phyloP scores from a whole-genome alignment of 2,329 filamentous ascomycete genomes.

The Exophiala alcalophila region DNA sequence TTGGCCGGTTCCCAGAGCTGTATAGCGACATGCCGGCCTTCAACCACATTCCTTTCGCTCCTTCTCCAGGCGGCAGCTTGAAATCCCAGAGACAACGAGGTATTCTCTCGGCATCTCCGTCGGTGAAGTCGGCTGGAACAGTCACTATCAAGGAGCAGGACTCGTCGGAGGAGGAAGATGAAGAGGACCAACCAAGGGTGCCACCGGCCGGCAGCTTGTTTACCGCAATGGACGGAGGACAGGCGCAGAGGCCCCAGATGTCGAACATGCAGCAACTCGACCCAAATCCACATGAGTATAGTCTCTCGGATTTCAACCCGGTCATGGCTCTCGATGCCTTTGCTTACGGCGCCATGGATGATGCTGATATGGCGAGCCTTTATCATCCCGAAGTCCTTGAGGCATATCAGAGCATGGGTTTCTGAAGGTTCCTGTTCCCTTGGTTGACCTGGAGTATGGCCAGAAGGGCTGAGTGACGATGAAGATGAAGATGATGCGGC shows the following conservation, averaged over 20 bases:
- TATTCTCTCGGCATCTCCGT: background rate
- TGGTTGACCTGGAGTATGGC: too few relatives aligned
- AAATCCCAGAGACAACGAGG: slow-evolving; percentile 1
- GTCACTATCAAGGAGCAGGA: too few relatives aligned
- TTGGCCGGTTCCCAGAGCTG: slow-evolving; percentile 27
- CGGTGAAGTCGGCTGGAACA: background rate
- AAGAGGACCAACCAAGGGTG: background rate
- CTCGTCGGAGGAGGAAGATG: slow-evolving; percentile 6
- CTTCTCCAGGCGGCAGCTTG: background rate
- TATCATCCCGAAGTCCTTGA: slow-evolving; percentile 18
- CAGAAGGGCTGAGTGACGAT: too few relatives aligned
- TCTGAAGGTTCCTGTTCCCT: too few relatives aligned
- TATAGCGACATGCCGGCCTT: slow-evolving; percentile 27
- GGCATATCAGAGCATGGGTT: slow-evolving; percentile 16
- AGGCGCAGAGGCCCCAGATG: background rate
- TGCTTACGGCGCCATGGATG: slow-evolving; percentile 20
- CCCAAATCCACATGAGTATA: slow-evolving; percentile 14
- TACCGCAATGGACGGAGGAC: slow-evolving; percentile 1
- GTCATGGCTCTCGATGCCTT: slow-evolving; percentile 22
- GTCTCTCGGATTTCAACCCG: slow-evolving; percentile 14
- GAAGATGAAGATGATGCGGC: too few relatives aligned
- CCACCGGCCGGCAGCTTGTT: background rate
- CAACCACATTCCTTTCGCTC: slow-evolving; percentile 18
- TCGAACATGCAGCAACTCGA: background rate
- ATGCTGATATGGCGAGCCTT: slow-evolving; percentile 20